These are phyloP conservation scores for Geranium brycei DNA, from an alignment of 345 rosid species.

Conservation along the genomic window DNA sequence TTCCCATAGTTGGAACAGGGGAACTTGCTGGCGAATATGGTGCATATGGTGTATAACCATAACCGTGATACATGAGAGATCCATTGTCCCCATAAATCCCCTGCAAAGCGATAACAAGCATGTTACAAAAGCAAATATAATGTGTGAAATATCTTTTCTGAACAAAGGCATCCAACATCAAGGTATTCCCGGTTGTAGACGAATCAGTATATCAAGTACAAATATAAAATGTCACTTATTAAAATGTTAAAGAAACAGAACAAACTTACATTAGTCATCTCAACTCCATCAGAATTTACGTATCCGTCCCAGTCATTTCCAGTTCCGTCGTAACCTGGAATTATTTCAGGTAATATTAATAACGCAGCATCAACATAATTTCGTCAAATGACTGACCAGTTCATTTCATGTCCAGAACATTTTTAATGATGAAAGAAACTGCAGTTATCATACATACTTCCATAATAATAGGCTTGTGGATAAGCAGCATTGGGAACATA, in stretches of 20 bases:
- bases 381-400: neutral
- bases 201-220: too few species aligned
- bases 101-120: slow-evolving; percentile 15
- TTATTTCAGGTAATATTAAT: neutral
- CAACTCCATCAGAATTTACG: slow-evolving; percentile 51
- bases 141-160: neutral
- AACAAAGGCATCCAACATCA: neutral
- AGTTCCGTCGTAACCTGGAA: slow-evolving; percentile 40
- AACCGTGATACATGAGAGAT: slow-evolving; percentile 51
- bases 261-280: slow-evolving; percentile 45
- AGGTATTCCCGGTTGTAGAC: too few species aligned
- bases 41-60: slow-evolving; percentile 50
- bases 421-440: neutral
- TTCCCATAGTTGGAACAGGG: slow-evolving; percentile 53
- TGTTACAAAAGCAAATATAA: neutral
- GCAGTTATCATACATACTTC: slow-evolving; percentile 14
- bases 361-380: neutral
- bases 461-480: slow-evolving; percentile 24
- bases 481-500: slow-evolving; percentile 26
- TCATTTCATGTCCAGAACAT: neutral
- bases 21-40: slow-evolving; percentile 85
- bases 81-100: slow-evolving; percentile 74
- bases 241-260: too few species aligned
- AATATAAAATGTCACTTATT: neutral
- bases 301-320: slow-evolving; percentile 66